Conservation (phyloP, 345 rosid species). For the Hirschfeldia incana region DNA sequence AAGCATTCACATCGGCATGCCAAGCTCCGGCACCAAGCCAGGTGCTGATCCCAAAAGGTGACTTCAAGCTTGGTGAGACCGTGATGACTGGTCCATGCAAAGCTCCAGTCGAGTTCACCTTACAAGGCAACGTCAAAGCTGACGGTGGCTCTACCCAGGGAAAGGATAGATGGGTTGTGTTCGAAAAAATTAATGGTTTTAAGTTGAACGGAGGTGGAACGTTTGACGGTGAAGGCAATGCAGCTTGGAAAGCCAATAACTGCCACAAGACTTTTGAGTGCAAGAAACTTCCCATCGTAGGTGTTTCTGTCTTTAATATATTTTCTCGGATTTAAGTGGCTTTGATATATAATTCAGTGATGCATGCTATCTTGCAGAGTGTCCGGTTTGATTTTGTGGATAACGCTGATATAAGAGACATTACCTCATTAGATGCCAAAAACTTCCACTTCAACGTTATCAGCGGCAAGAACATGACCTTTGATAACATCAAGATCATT, state of each 20-base stretch:
- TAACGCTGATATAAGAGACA: conserved; percentile 31
- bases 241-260: conserved; percentile 38
- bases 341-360: neutral
- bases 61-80: conserved; percentile 30
- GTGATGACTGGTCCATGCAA: conserved; percentile 36
- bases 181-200: conserved; percentile 22
- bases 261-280: conserved; percentile 37
- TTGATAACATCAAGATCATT: conserved; percentile 35
- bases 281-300: conserved; percentile 41
- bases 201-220: conserved; percentile 36
- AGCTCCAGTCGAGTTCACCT: conserved; percentile 21
- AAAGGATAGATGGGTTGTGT: conserved; percentile 34
- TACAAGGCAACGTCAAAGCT: conserved; percentile 30
- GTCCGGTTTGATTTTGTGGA: conserved; percentile 48
- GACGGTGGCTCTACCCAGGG: neutral
- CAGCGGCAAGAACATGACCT: conserved; percentile 46
- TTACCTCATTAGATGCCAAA: conserved; percentile 50
- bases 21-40: conserved; percentile 9
- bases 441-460: conserved; percentile 54
- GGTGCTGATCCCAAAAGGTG: conserved; percentile 38
- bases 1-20: conserved; percentile 35
- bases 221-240: conserved; percentile 41
- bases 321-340: neutral
- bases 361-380: conserved; percentile 38
- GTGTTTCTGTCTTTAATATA: neutral